Percentiles rank a stretch among this genome's conserved stretches.
phyloP scores from a whole-genome alignment of 1,284 basidiomycete genomes.

The Boletus semigastroideus region DNA sequence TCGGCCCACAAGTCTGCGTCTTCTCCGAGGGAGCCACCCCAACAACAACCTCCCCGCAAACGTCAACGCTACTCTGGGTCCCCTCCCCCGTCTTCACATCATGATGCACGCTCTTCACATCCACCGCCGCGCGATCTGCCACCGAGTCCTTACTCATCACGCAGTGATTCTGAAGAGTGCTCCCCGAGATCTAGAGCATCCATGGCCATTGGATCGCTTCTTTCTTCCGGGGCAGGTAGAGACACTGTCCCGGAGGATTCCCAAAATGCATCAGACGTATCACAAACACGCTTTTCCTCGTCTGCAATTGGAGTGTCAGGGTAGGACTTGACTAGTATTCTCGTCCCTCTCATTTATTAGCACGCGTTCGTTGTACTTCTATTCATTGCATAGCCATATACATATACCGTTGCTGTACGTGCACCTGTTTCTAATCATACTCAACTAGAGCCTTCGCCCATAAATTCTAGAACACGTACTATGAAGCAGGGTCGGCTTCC shows the following conservation, averaged over 20 bases:
- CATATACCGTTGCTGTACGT: slow-evolving; percentile 20
- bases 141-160: slow-evolving; percentile 36
- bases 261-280: slow-evolving; percentile 22
- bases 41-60: slow-evolving; percentile 38
- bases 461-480: background rate
- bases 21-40: slow-evolving; percentile 24
- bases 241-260: slow-evolving; percentile 27
- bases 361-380: slow-evolving; percentile 27
- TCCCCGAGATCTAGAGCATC: slow-evolving; percentile 35
- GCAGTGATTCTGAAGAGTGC: slow-evolving; percentile 37
- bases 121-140: slow-evolving; percentile 34
- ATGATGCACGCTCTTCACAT: slow-evolving; percentile 26
- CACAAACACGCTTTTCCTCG: slow-evolving; percentile 24
- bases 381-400: slow-evolving; percentile 24
- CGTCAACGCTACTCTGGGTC: slow-evolving; percentile 47
- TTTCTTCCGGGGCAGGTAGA: slow-evolving; percentile 29
- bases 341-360: slow-evolving; percentile 19
- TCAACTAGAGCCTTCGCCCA: background rate
- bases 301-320: slow-evolving; percentile 23
- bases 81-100: slow-evolving; percentile 26
- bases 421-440: slow-evolving; percentile 23
- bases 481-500: slow-evolving; percentile 11
- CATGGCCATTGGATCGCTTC: slow-evolving; percentile 36
- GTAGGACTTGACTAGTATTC: slow-evolving; percentile 11
- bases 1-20: slow-evolving; percentile 9